Evolutionary conservation across 352 stramenopile species (phyloP).

Genomic region (Globisporangium canariense): DNA sequence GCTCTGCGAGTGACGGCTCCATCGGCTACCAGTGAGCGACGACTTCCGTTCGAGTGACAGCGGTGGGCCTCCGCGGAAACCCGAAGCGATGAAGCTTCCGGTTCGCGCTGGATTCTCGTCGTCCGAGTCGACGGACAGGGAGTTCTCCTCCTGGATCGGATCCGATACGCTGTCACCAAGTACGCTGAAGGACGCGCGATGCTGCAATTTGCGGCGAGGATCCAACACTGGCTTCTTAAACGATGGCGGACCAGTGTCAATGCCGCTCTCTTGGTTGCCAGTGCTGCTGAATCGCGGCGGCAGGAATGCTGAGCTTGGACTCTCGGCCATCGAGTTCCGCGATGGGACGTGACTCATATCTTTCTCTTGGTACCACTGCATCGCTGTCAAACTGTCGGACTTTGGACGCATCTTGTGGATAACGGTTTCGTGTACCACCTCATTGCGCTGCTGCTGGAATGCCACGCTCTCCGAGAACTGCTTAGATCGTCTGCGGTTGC

Average conservation of each 20-base stretch:
- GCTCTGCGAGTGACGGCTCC: constrained; percentile 18
- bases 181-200: constrained; percentile 57
- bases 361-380: constrained; percentile 18
- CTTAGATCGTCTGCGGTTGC: constrained; percentile 69
- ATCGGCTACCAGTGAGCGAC: constrained; percentile 19
- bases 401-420: constrained; percentile 37
- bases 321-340: constrained; percentile 40
- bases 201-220: constrained; percentile 61
- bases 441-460: constrained; percentile 53
- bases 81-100: not conserved
- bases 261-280: constrained; percentile 18
- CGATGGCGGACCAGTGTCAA: constrained; percentile 17
- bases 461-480: constrained; percentile 77
- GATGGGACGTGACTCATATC: constrained; percentile 1
- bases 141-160: constrained; percentile 64
- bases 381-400: constrained; percentile 36
- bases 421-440: constrained; percentile 32
- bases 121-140: constrained; percentile 47
- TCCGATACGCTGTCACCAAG: constrained; percentile 50
- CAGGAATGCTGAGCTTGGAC: constrained; percentile 6
- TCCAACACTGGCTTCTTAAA: constrained; percentile 39
- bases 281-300: constrained; percentile 10
- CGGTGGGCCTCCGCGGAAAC: constrained; percentile 1
- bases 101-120: constrained; percentile 26
- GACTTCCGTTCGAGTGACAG: constrained; percentile 22